Evolutionary conservation across 305 asterid genomes (phyloP).

Genomic region (Fraxinus angustifolia): DNA sequence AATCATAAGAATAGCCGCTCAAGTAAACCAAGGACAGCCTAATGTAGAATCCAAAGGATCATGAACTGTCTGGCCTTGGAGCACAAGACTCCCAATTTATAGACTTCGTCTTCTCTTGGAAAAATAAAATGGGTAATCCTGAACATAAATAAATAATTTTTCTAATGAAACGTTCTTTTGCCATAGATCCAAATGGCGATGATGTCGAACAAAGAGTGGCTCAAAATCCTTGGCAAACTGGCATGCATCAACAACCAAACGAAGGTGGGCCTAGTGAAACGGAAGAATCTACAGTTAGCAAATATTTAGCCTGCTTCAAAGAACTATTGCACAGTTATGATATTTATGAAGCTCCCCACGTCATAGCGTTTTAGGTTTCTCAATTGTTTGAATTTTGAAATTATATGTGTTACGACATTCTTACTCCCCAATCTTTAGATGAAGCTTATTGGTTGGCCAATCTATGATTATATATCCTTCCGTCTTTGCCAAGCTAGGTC

Average conservation of each 20-base stretch:
- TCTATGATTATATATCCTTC: not conserved
- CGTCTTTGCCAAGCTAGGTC: not conserved
- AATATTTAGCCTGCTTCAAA: not conserved
- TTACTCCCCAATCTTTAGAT: not conserved
- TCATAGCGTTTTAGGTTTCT: not conserved
- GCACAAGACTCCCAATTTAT: slow-evolving; percentile 35
- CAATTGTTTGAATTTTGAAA: not conserved
- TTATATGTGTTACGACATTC: not conserved
- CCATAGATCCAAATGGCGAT: no score
- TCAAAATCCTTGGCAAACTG: no score
- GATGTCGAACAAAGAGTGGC: no score
- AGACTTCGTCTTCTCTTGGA: slow-evolving; percentile 43
- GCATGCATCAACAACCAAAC: no score
- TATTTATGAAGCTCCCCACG: not conserved
- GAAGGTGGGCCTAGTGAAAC: no score
- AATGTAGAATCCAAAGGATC: slow-evolving; percentile 41
- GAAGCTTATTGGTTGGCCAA: not conserved
- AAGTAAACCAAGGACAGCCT: slow-evolving; percentile 53
- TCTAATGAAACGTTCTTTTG: not conserved
- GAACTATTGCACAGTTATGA: not conserved
- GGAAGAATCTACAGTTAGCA: not conserved
- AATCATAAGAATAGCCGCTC: slow-evolving; percentile 37
- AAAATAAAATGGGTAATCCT: not conserved
- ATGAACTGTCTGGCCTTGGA: slow-evolving; percentile 39
- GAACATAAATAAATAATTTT: not conserved